A percentile compares a stretch with the other conserved stretches of the same genome.
These are phyloP conservation scores for Phaseolus coccineus DNA, from an alignment of 331 rosid genomes.

Conservation along the genomic window DNA sequence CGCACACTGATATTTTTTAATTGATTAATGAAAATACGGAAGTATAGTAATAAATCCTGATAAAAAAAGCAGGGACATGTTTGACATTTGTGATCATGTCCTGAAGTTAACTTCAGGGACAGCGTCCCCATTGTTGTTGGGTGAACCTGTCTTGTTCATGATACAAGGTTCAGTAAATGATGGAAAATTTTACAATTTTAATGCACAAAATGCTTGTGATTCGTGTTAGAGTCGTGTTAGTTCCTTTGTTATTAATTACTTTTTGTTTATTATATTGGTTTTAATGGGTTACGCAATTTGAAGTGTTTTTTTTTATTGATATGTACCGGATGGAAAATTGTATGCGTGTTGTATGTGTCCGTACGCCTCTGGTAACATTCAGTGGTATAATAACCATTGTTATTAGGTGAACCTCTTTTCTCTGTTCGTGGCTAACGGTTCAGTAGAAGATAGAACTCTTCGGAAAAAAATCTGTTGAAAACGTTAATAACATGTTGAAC, in stretches of 20 bases:
- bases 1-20: no score
- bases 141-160: conserved; percentile 58
- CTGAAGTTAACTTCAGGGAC: conserved; percentile 61
- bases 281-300: no score
- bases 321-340: conserved; percentile 39
- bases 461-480: no score
- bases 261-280: no score
- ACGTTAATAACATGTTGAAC: no score
- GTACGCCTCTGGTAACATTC: conserved; percentile 36
- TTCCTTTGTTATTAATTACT: no score
- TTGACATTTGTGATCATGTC: conserved; percentile 39
- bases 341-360: conserved; percentile 48
- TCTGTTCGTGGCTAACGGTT: conserved; percentile 50
- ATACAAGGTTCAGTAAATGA: conserved; percentile 67
- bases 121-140: conserved; percentile 60
- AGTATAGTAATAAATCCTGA: not conserved
- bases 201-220: no score
- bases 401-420: no score
- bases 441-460: conserved; percentile 56
- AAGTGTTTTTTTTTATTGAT: no score
- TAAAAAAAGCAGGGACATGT: conserved; percentile 49
- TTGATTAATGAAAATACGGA: not conserved
- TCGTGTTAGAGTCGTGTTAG: no score
- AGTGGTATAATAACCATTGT: no score
- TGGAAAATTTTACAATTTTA: conserved; percentile 19